Conservation (phyloP, 1,139 yeast species). For the Pichia sp. region DNA sequence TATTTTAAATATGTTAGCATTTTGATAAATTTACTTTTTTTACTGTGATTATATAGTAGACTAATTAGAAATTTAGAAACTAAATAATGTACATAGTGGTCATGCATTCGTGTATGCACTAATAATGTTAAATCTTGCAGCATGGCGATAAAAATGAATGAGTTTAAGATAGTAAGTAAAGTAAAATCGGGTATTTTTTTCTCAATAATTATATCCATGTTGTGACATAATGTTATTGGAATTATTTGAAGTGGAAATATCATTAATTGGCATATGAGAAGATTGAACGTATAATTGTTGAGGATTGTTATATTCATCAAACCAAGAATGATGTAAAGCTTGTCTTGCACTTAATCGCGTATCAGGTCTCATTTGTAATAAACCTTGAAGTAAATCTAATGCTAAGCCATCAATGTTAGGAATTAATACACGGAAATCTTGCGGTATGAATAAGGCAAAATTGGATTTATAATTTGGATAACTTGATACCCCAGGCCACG, state of each 20-base stretch:
- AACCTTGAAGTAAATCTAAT: constrained; percentile 65
- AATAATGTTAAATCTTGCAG: no score
- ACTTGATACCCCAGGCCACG: constrained; percentile 91
- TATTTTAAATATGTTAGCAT: constrained; percentile 10
- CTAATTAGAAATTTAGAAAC: no score
- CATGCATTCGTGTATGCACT: no score
- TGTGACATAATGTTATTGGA: constrained; percentile 14
- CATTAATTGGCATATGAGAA: constrained; percentile 12
- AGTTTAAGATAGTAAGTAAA: background rate
- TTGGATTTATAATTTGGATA: constrained; percentile 80
- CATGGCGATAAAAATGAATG: no score
- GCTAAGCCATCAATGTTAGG: constrained; percentile 79
- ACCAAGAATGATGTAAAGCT: constrained; percentile 94
- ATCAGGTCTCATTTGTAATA: constrained; percentile 90
- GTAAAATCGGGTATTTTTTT: background rate
- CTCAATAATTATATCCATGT: constrained; percentile 5
- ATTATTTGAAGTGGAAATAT: constrained; percentile 6
- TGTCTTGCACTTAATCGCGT: constrained; percentile 85
- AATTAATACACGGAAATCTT: constrained; percentile 70
- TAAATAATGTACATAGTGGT: no score
- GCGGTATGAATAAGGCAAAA: constrained; percentile 75
- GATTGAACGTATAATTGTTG: constrained; percentile 17
- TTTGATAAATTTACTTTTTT: no score
- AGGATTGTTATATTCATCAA: constrained; percentile 58
- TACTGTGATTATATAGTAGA: no score